A percentile compares a stretch with the other conserved stretches of the same genome.
These are phyloP conservation scores for Ophiocordyceps sinensis DNA, from an alignment of 2,329 filamentous ascomycete genomes.

Conservation along the genomic window DNA sequence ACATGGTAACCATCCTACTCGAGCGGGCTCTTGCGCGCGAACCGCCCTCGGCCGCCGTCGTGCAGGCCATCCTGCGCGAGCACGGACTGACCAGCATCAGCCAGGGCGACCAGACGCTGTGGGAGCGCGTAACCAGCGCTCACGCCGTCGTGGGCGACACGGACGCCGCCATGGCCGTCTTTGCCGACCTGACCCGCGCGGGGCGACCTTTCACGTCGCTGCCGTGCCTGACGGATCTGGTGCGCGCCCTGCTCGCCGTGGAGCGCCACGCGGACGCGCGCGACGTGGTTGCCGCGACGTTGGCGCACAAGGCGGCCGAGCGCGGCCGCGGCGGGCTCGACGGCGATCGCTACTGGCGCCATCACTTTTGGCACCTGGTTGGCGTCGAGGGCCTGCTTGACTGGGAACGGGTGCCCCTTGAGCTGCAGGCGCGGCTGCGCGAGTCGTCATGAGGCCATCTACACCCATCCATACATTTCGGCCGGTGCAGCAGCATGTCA, in stretches of 20 bases:
- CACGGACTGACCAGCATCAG: constrained; percentile 24
- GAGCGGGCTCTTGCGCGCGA: constrained; percentile 47
- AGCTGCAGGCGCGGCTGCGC: constrained; percentile 3
- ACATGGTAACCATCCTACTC: constrained; percentile 64
- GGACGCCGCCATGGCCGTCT: constrained; percentile 31
- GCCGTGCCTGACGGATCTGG: constrained; percentile 26
- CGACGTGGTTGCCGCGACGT: constrained; percentile 16
- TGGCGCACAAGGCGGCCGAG: constrained; percentile 11
- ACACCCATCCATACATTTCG: too few relatives aligned
- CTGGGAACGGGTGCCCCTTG: constrained; percentile 7
- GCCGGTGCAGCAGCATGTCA: too few relatives aligned
- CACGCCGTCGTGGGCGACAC: constrained; percentile 42
- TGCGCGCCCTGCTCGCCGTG: constrained; percentile 17
- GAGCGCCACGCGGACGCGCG: constrained; percentile 13
- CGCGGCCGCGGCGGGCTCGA: not conserved
- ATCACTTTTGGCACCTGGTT: constrained; percentile 36
- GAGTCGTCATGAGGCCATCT: not conserved
- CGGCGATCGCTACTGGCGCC: constrained; percentile 26
- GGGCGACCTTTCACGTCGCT: constrained; percentile 27
- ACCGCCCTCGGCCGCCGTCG: constrained; percentile 43
- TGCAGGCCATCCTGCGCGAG: constrained; percentile 47
- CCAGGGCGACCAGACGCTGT: constrained; percentile 46
- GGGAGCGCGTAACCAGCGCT: constrained; percentile 55
- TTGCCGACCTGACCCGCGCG: constrained; percentile 25
- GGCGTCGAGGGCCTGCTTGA: constrained; percentile 23